A percentile compares a stretch with the other conserved stretches of the same genome.
Conservation (phyloP, 148 eudicot species). For the Heliosperma pusillum region DNA sequence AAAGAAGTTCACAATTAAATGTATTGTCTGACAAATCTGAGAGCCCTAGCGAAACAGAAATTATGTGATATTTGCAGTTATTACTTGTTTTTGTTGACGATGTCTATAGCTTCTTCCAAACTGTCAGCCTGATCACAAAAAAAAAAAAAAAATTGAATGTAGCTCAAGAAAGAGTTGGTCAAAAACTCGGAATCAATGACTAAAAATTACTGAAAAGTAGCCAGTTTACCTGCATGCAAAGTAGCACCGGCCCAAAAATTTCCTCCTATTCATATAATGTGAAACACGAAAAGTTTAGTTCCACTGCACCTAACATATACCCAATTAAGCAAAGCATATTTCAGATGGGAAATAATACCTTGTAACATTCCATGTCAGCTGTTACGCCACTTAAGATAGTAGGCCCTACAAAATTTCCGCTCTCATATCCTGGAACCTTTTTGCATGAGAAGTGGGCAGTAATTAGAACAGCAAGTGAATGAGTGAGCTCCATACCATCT, state of each 20-base stretch:
- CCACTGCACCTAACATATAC: not conserved
- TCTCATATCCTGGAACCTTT: constrained; percentile 92
- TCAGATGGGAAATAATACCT: constrained; percentile 40
- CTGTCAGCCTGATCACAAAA: constrained; percentile 62
- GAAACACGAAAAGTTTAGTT: not conserved
- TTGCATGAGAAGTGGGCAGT: constrained; percentile 5
- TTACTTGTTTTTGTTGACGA: constrained; percentile 84
- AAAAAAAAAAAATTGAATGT: not conserved
- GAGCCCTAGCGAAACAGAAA: not conserved
- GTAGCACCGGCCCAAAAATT: constrained; percentile 93
- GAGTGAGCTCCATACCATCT: not conserved
- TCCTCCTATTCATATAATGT: constrained; percentile 64
- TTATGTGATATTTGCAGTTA: not conserved
- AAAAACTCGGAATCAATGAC: not conserved
- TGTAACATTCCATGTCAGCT: constrained; percentile 90
- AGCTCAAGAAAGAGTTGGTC: constrained; percentile 2
- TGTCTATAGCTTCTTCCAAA: constrained; percentile 89
- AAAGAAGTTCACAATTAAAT: not conserved
- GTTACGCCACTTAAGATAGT: constrained; percentile 85
- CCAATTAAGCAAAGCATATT: not conserved
- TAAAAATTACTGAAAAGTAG: constrained; percentile 10
- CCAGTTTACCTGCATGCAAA: constrained; percentile 82
- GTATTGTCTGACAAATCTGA: constrained; percentile 9
- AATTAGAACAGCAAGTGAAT: not conserved
- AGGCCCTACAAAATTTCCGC: constrained; percentile 92